Conservation (phyloP, 371 early-diverging fungal genomes). For the Rhizopus stolonifer region DNA sequence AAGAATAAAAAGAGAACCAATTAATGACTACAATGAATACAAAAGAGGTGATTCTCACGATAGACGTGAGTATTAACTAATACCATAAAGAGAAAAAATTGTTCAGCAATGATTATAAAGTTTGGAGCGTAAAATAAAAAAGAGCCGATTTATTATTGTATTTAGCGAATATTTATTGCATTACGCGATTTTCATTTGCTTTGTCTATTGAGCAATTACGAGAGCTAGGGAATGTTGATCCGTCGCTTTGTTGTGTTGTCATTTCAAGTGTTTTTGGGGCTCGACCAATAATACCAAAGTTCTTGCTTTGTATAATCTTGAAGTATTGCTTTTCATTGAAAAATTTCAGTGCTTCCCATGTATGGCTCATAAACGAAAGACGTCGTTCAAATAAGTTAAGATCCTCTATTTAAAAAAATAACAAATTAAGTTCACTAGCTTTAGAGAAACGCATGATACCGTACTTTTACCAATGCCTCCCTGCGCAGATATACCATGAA, state of each 20-base stretch:
- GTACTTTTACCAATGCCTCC: slow-evolving; percentile 50
- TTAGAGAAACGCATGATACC: no score
- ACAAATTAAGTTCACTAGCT: no score
- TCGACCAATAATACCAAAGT: slow-evolving; percentile 18
- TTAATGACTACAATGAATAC: no score
- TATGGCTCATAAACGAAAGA: slow-evolving; percentile 32
- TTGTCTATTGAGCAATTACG: not conserved
- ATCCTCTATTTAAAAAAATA: slow-evolving; percentile 20
- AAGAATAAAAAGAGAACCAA: not conserved
- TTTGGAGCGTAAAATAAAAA: no score
- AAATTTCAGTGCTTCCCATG: slow-evolving; percentile 34
- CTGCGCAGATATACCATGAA: slow-evolving; percentile 41
- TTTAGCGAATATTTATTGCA: not conserved
- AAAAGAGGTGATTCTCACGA: no score
- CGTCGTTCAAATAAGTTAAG: slow-evolving; percentile 25
- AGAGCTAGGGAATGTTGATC: not conserved
- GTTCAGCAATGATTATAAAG: no score
- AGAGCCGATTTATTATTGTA: no score
- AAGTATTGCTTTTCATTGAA: slow-evolving; percentile 41
- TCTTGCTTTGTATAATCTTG: slow-evolving; percentile 24
- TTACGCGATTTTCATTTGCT: not conserved
- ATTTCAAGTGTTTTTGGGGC: slow-evolving; percentile 14
- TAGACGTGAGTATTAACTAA: no score
- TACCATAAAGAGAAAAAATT: no score
- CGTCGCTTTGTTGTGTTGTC: not conserved